Evolutionary conservation across 1,284 basidiomycete genomes (phyloP).

Genomic region (Marasmius tenuissimus): DNA sequence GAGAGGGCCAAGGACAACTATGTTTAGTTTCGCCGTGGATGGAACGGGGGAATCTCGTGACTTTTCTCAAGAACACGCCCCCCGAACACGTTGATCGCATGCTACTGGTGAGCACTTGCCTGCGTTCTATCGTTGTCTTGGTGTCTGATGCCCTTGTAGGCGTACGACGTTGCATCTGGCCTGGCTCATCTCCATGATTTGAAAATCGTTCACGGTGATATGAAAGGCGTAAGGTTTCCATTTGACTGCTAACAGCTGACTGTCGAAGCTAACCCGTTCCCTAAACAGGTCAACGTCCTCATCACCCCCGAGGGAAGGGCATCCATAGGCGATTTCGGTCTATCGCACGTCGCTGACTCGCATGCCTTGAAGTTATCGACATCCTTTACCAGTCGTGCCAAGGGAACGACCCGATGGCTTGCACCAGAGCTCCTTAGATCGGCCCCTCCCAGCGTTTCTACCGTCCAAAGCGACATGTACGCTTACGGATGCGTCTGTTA

Average conservation of each 20-base stretch:
- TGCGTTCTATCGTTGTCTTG: not conserved
- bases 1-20: not conserved
- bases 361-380: not conserved
- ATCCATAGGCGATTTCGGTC: not conserved
- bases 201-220: conserved; percentile 35
- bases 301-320: not conserved
- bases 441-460: not conserved
- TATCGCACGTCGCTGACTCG: not conserved
- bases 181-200: conserved; percentile 32
- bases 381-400: not conserved
- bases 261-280: not conserved
- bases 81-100: conserved; percentile 16
- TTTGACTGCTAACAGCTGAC: not conserved
- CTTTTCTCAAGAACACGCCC: conserved; percentile 21
- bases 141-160: conserved; percentile 12
- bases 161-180: conserved; percentile 28
- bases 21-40: conserved; percentile 28
- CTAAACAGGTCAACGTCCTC: not conserved
- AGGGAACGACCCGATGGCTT: not conserved
- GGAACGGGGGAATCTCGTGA: conserved; percentile 31
- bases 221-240: conserved; percentile 32
- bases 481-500: not conserved
- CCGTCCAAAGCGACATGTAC: not conserved
- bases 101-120: conserved; percentile 19
- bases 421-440: not conserved